Evolutionary conservation across 768 basidiomycete genomes (phyloP).

Genomic region (Collybiopsis luxurians): DNA sequence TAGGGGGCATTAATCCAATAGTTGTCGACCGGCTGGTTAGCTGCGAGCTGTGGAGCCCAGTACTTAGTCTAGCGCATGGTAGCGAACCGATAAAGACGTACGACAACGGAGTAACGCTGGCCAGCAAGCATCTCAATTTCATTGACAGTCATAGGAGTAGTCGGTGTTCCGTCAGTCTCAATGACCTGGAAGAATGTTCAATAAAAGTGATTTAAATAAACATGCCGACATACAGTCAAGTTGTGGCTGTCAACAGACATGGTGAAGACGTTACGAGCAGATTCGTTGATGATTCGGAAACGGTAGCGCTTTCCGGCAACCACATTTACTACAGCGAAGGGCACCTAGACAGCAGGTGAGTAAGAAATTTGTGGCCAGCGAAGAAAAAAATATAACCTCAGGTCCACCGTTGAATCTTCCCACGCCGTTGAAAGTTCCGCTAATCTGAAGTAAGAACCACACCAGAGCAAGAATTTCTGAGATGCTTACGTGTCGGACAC

Average conservation of each 20-base stretch:
- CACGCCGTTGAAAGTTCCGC: not conserved
- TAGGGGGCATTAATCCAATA: constrained; percentile 44
- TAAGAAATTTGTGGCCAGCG: not conserved
- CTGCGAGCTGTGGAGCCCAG: constrained; percentile 17
- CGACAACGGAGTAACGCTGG: constrained; percentile 21
- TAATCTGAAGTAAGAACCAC: not conserved
- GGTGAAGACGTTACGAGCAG: constrained; percentile 29
- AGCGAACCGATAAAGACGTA: not conserved
- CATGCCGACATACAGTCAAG: constrained; percentile 24
- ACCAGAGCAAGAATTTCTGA: constrained; percentile 17
- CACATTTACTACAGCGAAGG: constrained; percentile 32
- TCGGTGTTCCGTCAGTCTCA: constrained; percentile 38
- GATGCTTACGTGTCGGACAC: constrained; percentile 37
- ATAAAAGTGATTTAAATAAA: constrained; percentile 14
- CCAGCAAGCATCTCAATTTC: constrained; percentile 9
- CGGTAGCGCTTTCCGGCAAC: constrained; percentile 33
- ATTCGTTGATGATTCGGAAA: constrained; percentile 48
- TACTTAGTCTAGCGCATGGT: not conserved
- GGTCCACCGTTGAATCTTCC: constrained; percentile 33
- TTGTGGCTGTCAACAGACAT: constrained; percentile 38
- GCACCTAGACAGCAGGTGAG: constrained; percentile 29
- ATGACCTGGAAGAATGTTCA: constrained; percentile 23
- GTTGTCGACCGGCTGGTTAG: constrained; percentile 43
- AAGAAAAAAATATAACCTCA: constrained; percentile 29
- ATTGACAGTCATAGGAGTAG: constrained; percentile 5